A percentile compares a stretch with the other conserved stretches of the same genome.
Conservation (phyloP, 495 filamentous ascomycete species). For the Physcia stellaris region DNA sequence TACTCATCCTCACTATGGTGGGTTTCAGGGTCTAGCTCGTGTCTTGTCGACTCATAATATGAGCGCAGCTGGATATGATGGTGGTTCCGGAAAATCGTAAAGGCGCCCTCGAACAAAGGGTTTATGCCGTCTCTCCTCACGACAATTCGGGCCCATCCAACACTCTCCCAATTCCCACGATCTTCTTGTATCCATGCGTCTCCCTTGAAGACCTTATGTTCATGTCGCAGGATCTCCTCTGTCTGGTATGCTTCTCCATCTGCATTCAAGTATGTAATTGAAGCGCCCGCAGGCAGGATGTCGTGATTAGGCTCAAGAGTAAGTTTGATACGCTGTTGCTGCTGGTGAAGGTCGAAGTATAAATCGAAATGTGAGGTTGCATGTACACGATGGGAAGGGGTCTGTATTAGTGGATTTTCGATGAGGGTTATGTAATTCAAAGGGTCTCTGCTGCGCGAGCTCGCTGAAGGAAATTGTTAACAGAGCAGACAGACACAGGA, state of each 20-base stretch:
- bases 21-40: constrained; percentile 58
- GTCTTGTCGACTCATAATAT: constrained; percentile 61
- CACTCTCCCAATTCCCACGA: constrained; percentile 56
- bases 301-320: constrained; percentile 85
- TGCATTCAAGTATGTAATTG: constrained; percentile 51
- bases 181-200: constrained; percentile 54
- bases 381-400: constrained; percentile 65
- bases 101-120: constrained; percentile 85
- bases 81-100: constrained; percentile 63
- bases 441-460: constrained; percentile 63
- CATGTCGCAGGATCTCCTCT: constrained; percentile 53
- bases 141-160: constrained; percentile 75
- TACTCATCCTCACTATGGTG: constrained; percentile 50
- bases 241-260: constrained; percentile 48
- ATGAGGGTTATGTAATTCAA: constrained; percentile 60
- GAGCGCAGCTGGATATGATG: constrained; percentile 76
- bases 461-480: constrained; percentile 29
- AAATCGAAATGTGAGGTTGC: constrained; percentile 71
- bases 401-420: constrained; percentile 63
- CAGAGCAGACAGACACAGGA: constrained; percentile 6
- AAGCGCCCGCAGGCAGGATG: constrained; percentile 65
- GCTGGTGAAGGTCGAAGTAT: constrained; percentile 57
- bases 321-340: constrained; percentile 58
- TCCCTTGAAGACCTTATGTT: constrained; percentile 76
- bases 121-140: constrained; percentile 58